These are phyloP conservation scores for Mallotus nudiflorus DNA, from an alignment of 345 rosid genomes.

Conservation along the genomic window DNA sequence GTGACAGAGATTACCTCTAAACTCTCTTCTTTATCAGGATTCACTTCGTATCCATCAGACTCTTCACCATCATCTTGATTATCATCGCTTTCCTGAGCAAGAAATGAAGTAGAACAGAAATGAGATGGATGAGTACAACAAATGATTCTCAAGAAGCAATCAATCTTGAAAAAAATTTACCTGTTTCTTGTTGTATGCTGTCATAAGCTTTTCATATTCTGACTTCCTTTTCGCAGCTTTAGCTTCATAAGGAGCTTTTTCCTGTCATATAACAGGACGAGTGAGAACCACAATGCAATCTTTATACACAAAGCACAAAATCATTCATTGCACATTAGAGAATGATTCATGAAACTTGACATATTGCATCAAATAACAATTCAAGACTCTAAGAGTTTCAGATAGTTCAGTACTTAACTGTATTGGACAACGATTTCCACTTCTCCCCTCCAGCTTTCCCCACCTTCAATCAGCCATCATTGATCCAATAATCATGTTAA, in stretches of 20 bases:
- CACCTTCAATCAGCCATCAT: conserved; percentile 39
- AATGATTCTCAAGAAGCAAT: not conserved
- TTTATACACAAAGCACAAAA: no score
- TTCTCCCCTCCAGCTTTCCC: conserved; percentile 62
- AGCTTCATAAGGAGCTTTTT: conserved; percentile 82
- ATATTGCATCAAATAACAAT: not conserved
- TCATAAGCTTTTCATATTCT: conserved; percentile 78
- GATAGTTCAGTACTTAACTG: conserved; percentile 11
- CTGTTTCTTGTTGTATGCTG: conserved; percentile 76
- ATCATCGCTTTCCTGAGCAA: conserved; percentile 25
- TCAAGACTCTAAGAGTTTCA: not conserved
- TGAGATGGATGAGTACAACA: not conserved
- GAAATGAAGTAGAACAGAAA: not conserved
- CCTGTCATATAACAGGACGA: conserved; percentile 36
- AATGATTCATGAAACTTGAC: no score
- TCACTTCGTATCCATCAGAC: conserved; percentile 27
- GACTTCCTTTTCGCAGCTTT: conserved; percentile 74
- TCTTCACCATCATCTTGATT: conserved; percentile 22
- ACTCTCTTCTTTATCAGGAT: conserved; percentile 25
- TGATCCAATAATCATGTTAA: conserved; percentile 13
- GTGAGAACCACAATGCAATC: no score
- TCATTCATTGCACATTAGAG: no score
- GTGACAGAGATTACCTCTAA: conserved; percentile 24
- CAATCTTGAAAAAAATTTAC: conserved; percentile 27
- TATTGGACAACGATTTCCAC: conserved; percentile 47